A percentile compares a stretch with the other conserved stretches of the same genome.
Evolutionary conservation across 345 rosid genomes (phyloP).

Genomic region (Populus tremula): DNA sequence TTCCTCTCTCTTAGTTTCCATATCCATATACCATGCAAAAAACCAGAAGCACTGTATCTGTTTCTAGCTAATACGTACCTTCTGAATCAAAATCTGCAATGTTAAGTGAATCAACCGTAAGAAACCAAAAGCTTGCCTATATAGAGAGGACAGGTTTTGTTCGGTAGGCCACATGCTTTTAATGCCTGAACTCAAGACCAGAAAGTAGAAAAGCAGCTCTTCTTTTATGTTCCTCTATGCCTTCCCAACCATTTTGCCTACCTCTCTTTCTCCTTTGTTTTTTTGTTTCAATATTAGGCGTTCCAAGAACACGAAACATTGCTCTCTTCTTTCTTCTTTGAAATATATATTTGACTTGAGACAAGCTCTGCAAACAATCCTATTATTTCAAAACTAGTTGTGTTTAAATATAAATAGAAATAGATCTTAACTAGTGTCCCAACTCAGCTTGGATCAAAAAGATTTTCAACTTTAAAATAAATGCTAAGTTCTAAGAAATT

Average conservation of each 20-base stretch:
- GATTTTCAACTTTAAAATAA: no score
- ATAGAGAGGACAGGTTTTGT: constrained; percentile 40
- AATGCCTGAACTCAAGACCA: constrained; percentile 31
- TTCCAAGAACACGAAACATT: not conserved
- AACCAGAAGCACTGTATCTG: not conserved
- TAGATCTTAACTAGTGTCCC: no score
- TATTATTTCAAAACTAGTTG: no score
- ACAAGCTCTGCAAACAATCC: no score
- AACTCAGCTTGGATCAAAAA: no score
- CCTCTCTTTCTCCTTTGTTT: not conserved
- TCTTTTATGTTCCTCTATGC: no score
- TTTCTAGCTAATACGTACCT: constrained; percentile 1
- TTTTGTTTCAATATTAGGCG: not conserved
- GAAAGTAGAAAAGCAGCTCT: no score
- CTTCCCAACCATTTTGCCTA: no score
- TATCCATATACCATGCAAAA: constrained; percentile 14
- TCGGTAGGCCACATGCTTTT: constrained; percentile 76
- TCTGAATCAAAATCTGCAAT: constrained; percentile 14
- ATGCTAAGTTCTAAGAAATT: no score
- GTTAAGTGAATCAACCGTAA: constrained; percentile 50
- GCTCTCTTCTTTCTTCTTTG: no score
- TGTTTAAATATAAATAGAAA: no score
- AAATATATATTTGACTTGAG: no score
- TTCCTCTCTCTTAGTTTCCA: constrained; percentile 54
- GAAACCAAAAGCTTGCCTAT: constrained; percentile 57